These are phyloP conservation scores for Pittosporum tobira DNA, from an alignment of 129 eudicot genomes.

Conservation along the genomic window DNA sequence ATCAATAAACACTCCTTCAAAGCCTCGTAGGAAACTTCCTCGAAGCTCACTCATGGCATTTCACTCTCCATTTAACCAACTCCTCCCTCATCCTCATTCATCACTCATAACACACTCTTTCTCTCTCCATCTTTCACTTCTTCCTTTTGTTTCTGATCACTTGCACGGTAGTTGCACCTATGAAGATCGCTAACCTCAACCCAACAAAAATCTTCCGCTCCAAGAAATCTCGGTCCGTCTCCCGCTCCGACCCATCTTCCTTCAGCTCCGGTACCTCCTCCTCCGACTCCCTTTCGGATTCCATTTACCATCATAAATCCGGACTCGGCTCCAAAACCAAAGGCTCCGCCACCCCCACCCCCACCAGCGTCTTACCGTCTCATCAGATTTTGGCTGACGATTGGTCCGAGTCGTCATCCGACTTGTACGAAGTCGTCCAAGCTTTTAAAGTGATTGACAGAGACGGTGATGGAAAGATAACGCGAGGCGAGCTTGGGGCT, in stretches of 20 bases:
- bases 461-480: constrained; percentile 61
- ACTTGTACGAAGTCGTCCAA: constrained; percentile 27
- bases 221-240: constrained; percentile 28
- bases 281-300: constrained; percentile 31
- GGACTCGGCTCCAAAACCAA: background rate
- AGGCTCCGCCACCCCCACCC: constrained; percentile 42
- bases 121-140: background rate
- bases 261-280: constrained; percentile 36
- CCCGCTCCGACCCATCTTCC: constrained; percentile 44
- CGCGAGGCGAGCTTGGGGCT: constrained; percentile 30
- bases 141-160: background rate
- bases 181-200: constrained; percentile 35
- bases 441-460: constrained; percentile 59
- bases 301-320: constrained; percentile 6
- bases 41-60: constrained; percentile 55
- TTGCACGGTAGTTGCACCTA: constrained; percentile 13
- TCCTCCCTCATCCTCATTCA: constrained; percentile 28
- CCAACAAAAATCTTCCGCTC: constrained; percentile 40
- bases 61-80: constrained; percentile 38
- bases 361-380: constrained; percentile 41
- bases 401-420: constrained; percentile 26
- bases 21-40: constrained; percentile 43
- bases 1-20: too few relatives aligned
- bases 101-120: background rate
- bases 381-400: constrained; percentile 23